Percentiles rank a stretch among this genome's conserved stretches.
Conservation (phyloP, 331 rosid genomes). For the Arachis monticola region DNA sequence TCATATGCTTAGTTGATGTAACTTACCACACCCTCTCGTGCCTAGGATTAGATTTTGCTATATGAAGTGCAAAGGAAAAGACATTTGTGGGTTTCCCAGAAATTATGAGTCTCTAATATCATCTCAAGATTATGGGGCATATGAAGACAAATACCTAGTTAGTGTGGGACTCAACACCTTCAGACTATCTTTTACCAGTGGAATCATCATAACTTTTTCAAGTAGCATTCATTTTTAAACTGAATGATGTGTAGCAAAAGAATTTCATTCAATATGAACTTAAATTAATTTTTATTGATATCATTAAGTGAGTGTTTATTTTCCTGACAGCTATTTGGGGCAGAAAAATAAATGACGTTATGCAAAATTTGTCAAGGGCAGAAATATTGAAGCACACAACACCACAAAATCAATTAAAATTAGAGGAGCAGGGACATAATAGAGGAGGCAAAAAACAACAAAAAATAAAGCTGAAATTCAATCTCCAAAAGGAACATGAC, state of each 20-base stretch:
- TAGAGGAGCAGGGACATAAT: background rate
- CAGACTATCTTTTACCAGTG: constrained; percentile 1
- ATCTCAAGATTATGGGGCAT: too few relatives aligned
- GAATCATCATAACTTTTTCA: constrained; percentile 20
- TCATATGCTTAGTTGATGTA: too few relatives aligned
- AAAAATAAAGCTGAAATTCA: constrained; percentile 18
- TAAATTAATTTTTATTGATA: background rate
- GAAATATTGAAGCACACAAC: constrained; percentile 26
- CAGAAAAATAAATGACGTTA: background rate
- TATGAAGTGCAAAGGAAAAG: too few relatives aligned
- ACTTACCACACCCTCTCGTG: too few relatives aligned
- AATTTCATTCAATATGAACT: background rate
- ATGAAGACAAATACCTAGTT: too few relatives aligned
- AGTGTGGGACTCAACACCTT: too few relatives aligned
- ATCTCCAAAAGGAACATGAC: constrained; percentile 27
- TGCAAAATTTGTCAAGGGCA: constrained; percentile 17
- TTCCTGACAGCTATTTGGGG: background rate
- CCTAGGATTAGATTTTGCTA: too few relatives aligned
- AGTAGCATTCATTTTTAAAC: constrained; percentile 8
- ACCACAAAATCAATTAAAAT: constrained; percentile 10
- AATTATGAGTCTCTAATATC: too few relatives aligned
- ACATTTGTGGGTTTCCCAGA: too few relatives aligned
- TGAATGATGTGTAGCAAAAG: background rate
- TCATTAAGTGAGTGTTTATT: constrained; percentile 1
- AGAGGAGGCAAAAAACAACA: constrained; percentile 11